These are phyloP conservation scores for Eucalyptus rudis DNA, from an alignment of 345 rosid species.

Conservation along the genomic window DNA sequence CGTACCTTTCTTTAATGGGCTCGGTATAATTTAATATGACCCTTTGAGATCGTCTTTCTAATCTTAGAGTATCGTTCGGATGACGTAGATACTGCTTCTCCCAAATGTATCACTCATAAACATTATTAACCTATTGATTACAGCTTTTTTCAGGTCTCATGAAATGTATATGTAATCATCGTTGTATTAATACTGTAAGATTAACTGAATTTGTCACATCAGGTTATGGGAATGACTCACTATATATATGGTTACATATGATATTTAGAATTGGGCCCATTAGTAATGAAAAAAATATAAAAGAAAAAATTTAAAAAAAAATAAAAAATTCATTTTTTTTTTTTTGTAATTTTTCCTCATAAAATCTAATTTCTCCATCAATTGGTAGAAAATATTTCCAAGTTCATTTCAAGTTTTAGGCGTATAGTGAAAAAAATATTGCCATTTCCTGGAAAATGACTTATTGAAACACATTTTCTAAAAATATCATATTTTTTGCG, in stretches of 20 bases:
- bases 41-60: rapidly evolving
- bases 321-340: rapidly evolving
- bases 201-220: rapidly evolving
- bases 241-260: background rate
- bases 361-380: too few species aligned
- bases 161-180: background rate
- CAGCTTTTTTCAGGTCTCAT: rapidly evolving
- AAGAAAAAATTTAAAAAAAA: too few species aligned
- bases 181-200: rapidly evolving
- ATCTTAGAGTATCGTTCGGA: background rate
- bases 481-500: rapidly evolving
- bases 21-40: background rate
- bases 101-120: background rate
- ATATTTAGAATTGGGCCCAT: background rate
- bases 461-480: rapidly evolving
- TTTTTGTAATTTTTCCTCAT: too few species aligned
- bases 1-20: rapidly evolving
- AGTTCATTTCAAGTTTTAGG: too few species aligned
- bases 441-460: rapidly evolving
- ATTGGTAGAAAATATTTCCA: too few species aligned
- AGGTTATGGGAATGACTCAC: rapidly evolving
- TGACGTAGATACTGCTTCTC: rapidly evolving
- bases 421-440: rapidly evolving
- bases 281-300: too few species aligned
- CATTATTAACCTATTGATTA: background rate